Evolutionary conservation across 345 rosid species (phyloP).

Genomic region (Rhodamnia argentea): DNA sequence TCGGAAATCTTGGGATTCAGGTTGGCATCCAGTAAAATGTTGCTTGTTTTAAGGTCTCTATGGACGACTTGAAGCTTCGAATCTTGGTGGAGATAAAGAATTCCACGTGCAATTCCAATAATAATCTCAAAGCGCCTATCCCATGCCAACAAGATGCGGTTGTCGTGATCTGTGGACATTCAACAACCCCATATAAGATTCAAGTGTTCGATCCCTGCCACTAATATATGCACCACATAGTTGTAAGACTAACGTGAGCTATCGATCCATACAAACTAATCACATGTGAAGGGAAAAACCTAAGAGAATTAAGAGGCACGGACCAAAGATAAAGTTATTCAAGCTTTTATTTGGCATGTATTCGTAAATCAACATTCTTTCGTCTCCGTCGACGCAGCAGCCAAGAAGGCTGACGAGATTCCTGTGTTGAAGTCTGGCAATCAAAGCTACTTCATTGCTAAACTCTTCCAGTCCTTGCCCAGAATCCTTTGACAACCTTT

Average conservation of each 20-base stretch:
- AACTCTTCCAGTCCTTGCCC: conserved; percentile 35
- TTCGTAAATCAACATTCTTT: conserved; percentile 25
- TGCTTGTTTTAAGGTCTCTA: neutral
- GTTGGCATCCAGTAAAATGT: neutral
- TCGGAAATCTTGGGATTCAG: neutral
- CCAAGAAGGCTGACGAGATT: conserved; percentile 43
- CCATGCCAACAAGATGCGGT: neutral
- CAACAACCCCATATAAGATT: neutral
- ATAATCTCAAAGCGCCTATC: neutral
- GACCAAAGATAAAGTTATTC: conserved; percentile 34
- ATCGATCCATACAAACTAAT: neutral
- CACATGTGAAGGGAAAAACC: neutral
- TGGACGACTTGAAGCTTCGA: neutral
- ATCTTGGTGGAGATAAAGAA: neutral
- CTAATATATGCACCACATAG: no score
- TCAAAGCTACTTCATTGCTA: conserved; percentile 24
- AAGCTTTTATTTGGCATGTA: conserved; percentile 32
- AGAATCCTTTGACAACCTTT: conserved; percentile 28
- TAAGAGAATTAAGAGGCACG: neutral
- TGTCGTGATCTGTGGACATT: conserved; percentile 14
- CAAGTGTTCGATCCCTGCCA: neutral
- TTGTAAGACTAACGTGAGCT: no score
- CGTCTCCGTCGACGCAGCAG: conserved; percentile 30
- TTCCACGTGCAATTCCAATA: neutral
- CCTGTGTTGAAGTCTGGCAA: conserved; percentile 43